phyloP scores from a whole-genome alignment of 1,284 basidiomycete genomes.

The Puccinia brachypodii region DNA sequence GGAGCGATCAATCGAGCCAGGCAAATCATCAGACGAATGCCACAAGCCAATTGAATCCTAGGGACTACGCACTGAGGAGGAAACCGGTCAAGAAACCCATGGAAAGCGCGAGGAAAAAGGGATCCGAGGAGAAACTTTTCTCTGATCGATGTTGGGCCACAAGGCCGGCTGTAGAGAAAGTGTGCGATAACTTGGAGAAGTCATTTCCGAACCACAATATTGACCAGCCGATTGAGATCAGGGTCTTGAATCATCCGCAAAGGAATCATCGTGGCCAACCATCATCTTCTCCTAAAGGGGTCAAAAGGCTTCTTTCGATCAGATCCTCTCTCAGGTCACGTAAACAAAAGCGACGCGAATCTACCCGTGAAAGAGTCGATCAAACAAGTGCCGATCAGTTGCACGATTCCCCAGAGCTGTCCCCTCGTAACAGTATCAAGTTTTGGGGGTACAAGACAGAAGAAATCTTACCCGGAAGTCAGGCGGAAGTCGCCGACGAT shows the following conservation, averaged over 20 bases:
- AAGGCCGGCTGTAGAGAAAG: conserved; percentile 86
- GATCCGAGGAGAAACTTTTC: background rate
- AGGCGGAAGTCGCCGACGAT: conserved; percentile 56
- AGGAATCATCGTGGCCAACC: conserved; percentile 59
- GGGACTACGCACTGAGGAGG: background rate
- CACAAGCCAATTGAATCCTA: background rate
- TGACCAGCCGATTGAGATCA: conserved; percentile 88
- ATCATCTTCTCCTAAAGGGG: conserved; percentile 56
- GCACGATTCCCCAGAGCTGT: conserved; percentile 55
- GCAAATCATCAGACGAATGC: background rate
- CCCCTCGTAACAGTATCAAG: conserved; percentile 83
- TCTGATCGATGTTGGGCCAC: conserved; percentile 60
- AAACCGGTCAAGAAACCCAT: background rate
- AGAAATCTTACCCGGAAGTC: conserved; percentile 74
- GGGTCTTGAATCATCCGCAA: background rate
- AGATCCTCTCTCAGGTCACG: conserved; percentile 68
- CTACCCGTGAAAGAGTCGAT: conserved; percentile 54
- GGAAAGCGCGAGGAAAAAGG: background rate
- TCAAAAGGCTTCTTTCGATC: conserved; percentile 83
- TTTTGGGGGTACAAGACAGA: conserved; percentile 91
- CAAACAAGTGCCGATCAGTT: conserved; percentile 58
- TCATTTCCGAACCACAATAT: conserved; percentile 97
- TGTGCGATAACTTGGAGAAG: conserved; percentile 87
- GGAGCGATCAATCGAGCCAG: background rate
- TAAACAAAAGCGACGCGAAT: conserved; percentile 28